These are phyloP conservation scores for Cladophialophora exuberans DNA, from an alignment of 2,329 filamentous ascomycete species.

Conservation along the genomic window DNA sequence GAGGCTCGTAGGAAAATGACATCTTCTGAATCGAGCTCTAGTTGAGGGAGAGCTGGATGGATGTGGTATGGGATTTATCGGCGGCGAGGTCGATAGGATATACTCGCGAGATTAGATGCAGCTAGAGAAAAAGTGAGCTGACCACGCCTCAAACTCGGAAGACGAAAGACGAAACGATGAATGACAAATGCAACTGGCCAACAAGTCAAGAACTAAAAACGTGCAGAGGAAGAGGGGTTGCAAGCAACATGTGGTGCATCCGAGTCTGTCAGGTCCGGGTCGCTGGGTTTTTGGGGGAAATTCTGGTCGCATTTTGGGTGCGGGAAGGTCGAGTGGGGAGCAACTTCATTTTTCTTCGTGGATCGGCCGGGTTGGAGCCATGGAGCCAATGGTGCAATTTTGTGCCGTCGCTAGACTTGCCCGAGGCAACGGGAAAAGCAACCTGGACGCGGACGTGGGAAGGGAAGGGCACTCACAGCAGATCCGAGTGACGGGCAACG, in stretches of 20 bases:
- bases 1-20: conserved; percentile 69
- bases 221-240: conserved; percentile 24
- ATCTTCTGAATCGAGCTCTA: conserved; percentile 36
- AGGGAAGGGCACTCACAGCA: conserved; percentile 21
- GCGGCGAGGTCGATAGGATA: not conserved
- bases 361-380: conserved; percentile 27
- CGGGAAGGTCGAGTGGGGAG: conserved; percentile 26
- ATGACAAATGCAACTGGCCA: conserved; percentile 22
- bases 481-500: not conserved
- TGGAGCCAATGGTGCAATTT: conserved; percentile 28
- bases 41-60: not conserved
- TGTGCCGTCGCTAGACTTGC: conserved; percentile 23
- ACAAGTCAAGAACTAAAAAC: conserved; percentile 11
- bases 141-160: conserved; percentile 8
- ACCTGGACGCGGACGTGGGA: conserved; percentile 24
- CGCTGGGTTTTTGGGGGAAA: conserved; percentile 1
- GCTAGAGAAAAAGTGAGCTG: conserved; percentile 16
- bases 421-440: conserved; percentile 25
- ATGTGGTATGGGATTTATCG: not conserved
- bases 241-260: conserved; percentile 22
- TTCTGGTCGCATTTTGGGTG: conserved; percentile 17
- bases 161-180: conserved; percentile 6
- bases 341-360: conserved; percentile 30
- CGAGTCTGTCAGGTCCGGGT: conserved; percentile 8
- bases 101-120: not conserved